phyloP scores from a whole-genome alignment of 768 basidiomycete genomes.

The Austroboletus festivus region DNA sequence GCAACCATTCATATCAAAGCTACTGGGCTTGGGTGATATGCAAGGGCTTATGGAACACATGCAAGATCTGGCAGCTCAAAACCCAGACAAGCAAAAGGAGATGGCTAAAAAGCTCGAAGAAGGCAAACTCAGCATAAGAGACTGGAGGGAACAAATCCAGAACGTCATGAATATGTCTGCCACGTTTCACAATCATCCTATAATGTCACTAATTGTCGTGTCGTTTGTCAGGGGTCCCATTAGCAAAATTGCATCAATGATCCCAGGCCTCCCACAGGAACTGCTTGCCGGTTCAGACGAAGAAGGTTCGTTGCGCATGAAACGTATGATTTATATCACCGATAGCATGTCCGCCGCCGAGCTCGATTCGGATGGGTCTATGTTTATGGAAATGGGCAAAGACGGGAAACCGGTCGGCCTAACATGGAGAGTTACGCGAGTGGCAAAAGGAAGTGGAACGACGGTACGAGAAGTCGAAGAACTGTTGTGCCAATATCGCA shows the following conservation, averaged over 20 bases:
- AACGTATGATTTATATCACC: slow-evolving; percentile 97
- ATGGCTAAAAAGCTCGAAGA: slow-evolving; percentile 97
- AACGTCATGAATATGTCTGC: slow-evolving; percentile 97
- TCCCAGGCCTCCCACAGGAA: slow-evolving; percentile 92
- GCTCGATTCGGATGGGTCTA: slow-evolving; percentile 90
- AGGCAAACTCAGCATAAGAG: slow-evolving; percentile 93
- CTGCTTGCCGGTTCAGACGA: slow-evolving; percentile 91
- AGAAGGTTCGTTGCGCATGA: slow-evolving; percentile 86
- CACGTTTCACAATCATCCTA: slow-evolving; percentile 1
- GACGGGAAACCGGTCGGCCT: slow-evolving; percentile 83
- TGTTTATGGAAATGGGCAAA: slow-evolving; percentile 82
- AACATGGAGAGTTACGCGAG: slow-evolving; percentile 86
- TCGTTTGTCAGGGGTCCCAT: slow-evolving; percentile 80
- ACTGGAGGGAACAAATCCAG: slow-evolving; percentile 96
- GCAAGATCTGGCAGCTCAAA: slow-evolving; percentile 91
- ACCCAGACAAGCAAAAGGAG: slow-evolving; percentile 96
- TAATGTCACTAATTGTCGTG: slow-evolving; percentile 2
- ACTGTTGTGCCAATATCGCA: slow-evolving; percentile 90
- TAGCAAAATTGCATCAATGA: slow-evolving; percentile 98
- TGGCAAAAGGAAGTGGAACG: slow-evolving; percentile 92
- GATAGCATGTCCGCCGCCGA: slow-evolving; percentile 95
- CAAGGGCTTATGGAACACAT: slow-evolving; percentile 98
- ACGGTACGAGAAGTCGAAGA: slow-evolving; percentile 98
- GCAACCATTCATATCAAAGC: slow-evolving; percentile 94
- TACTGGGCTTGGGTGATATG: slow-evolving; percentile 94